Base-by-base conservation (phyloP, 352 stramenopile genomes). In the Globisporangium sylvaticum region DNA sequence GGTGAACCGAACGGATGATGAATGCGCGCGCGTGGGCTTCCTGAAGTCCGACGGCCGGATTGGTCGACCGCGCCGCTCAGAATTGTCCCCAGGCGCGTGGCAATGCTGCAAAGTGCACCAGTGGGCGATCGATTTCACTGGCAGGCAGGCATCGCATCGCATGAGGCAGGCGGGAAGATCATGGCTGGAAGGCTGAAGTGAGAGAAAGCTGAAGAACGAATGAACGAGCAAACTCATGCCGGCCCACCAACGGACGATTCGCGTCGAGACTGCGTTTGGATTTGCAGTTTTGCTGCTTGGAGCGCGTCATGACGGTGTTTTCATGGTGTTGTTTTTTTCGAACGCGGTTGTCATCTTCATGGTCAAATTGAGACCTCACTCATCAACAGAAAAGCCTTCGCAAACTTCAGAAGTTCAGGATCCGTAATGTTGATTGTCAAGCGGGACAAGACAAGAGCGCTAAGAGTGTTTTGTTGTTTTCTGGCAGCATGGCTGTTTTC, bases 281-380 rank as follows among this genome's bases (percentile, higher is more conserved):
- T 37, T 37, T 37, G 31, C 31, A 22, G 27, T 24, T 59, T 10
- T 62, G 20, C 57, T 53, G 34, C 57, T 63, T 63, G 32, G 52
- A n/a, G 5, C 12, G 32, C 15, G 22, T 18, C 20, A 18, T 32
- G 5, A 37, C 27, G 6, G 39, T 48, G 15, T 48, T 20, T 22
- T 8, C 37, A 44, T 44, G 57, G 7, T 63, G 37, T 53, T 25
- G 2, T 29, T 62, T 50, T 61, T 52, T 64, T 56, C 58, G 58
- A 64, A 64, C 31, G 42, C 12, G 27, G 54, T 48, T 50, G 56
- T 44, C 55, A 56, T 12, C 52, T 37, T 29, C 48, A 18, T 55
- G 48, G 4, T 48, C 39, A 48, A 48, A 48, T 48, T 20, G 39
- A 48, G 39, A n/a, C 39, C 15, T 48, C 39, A 0, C 39, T 48